Conservation (phyloP, 148 eudicot genomes). For the Dysphania ambrosioides region DNA sequence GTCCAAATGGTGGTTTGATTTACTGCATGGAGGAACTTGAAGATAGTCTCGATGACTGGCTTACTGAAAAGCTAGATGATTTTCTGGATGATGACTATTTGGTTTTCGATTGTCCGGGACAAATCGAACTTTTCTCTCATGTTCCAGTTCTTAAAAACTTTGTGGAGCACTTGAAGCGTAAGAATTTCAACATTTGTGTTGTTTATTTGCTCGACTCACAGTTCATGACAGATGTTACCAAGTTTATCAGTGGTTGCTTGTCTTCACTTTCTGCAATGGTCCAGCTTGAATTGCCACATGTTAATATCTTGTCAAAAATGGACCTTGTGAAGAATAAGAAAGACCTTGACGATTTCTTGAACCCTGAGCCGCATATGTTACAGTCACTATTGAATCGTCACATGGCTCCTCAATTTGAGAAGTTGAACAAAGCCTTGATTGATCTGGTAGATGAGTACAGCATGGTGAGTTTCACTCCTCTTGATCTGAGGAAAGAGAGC, state of each 20-base stretch:
- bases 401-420: conserved; percentile 83
- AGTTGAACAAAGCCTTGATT: conserved; percentile 80
- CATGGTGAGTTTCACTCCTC: conserved; percentile 91
- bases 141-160: conserved; percentile 86
- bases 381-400: conserved; percentile 62
- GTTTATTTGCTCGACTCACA: conserved; percentile 94
- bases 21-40: conserved; percentile 98
- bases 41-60: conserved; percentile 90
- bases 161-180: conserved; percentile 77
- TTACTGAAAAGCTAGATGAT: conserved; percentile 74
- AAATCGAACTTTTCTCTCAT: conserved; percentile 94
- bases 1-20: conserved; percentile 89
- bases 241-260: conserved; percentile 96
- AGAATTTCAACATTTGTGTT: conserved; percentile 86
- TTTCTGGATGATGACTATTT: conserved; percentile 87
- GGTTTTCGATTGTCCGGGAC: conserved; percentile 96
- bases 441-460: conserved; percentile 84
- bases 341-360: conserved; percentile 71
- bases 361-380: conserved; percentile 62
- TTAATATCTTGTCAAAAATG: conserved; percentile 87
- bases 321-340: conserved; percentile 84
- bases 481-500: conserved; percentile 78
- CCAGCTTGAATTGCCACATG: conserved; percentile 89
- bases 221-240: conserved; percentile 96
- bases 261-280: conserved; percentile 94